A percentile compares a stretch with the other conserved stretches of the same genome.
phyloP scores from a whole-genome alignment of 2,329 filamentous ascomycete genomes.

The Emericellopsis atlantica region DNA sequence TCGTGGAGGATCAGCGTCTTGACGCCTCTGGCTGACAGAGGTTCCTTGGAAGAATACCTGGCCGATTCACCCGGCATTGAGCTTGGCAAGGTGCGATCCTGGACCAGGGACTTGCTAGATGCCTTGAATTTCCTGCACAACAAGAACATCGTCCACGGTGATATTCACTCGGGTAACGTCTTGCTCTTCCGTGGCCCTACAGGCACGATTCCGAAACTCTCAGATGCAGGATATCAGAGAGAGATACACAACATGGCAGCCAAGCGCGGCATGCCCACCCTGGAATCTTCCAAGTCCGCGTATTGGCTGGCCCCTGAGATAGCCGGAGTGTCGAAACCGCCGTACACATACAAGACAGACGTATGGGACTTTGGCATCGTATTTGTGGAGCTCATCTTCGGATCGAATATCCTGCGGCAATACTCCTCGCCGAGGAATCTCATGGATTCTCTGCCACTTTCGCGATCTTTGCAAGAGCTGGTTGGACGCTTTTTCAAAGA shows the following conservation, averaged over 20 bases:
- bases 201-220: conserved; percentile 62
- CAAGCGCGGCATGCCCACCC: conserved; percentile 37
- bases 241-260: conserved; percentile 49
- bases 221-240: conserved; percentile 60
- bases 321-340: conserved; percentile 43
- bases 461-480: conserved; percentile 65
- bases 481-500: conserved; percentile 73
- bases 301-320: conserved; percentile 80
- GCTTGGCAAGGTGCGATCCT: conserved; percentile 66
- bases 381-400: conserved; percentile 89
- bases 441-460: conserved; percentile 59
- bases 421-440: conserved; percentile 70
- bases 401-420: conserved; percentile 60
- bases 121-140: conserved; percentile 79
- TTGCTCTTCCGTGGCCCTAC: conserved; percentile 59
- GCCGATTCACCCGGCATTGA: conserved; percentile 65
- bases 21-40: conserved; percentile 67
- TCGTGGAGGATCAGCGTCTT: conserved; percentile 66
- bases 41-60: conserved; percentile 70
- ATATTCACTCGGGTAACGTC: conserved; percentile 69
- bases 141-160: conserved; percentile 71
- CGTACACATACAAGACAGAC: conserved; percentile 69
- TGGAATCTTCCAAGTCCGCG: conserved; percentile 56
- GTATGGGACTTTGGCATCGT: conserved; percentile 92
- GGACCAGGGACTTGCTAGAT: conserved; percentile 86